A percentile compares a stretch with the other conserved stretches of the same genome.
These are phyloP conservation scores for Leccinum imitatum DNA, from an alignment of 768 basidiomycete genomes.

Conservation along the genomic window DNA sequence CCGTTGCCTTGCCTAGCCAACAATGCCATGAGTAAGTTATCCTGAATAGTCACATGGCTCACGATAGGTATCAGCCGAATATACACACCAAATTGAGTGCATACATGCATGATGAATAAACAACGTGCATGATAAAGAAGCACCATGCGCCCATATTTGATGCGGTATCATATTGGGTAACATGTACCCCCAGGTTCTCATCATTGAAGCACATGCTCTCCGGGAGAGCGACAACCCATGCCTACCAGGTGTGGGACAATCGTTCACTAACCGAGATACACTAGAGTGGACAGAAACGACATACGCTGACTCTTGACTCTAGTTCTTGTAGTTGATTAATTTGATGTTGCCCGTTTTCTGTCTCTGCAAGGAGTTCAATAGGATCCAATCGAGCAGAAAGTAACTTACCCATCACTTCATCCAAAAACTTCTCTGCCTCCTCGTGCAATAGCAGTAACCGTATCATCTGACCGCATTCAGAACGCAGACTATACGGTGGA, in stretches of 20 bases:
- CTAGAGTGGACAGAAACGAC: constrained; percentile 1
- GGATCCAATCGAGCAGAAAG: background rate
- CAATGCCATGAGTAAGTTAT: background rate
- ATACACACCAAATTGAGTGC: constrained; percentile 60
- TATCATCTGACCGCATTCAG: constrained; percentile 74
- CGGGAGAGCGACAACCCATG: constrained; percentile 68
- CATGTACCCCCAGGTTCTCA: constrained; percentile 64
- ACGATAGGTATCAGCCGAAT: constrained; percentile 1
- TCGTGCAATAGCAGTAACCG: constrained; percentile 65
- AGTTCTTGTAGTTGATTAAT: constrained; percentile 41
- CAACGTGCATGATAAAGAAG: constrained; percentile 71
- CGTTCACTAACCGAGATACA: constrained; percentile 6
- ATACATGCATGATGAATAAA: constrained; percentile 67
- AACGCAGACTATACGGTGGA: constrained; percentile 48
- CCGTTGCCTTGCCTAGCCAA: constrained; percentile 32
- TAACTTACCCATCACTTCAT: constrained; percentile 49
- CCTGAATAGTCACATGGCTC: background rate
- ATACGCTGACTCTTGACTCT: constrained; percentile 42
- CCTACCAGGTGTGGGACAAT: constrained; percentile 35
- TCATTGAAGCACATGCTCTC: constrained; percentile 70
- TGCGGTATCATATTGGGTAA: constrained; percentile 76
- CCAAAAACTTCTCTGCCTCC: constrained; percentile 56
- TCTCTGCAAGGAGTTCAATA: constrained; percentile 27
- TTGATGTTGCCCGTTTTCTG: constrained; percentile 29
- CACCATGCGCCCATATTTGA: constrained; percentile 82